Base-by-base conservation (phyloP, 176 grass and related monocot species). In the Musa itinerans region DNA sequence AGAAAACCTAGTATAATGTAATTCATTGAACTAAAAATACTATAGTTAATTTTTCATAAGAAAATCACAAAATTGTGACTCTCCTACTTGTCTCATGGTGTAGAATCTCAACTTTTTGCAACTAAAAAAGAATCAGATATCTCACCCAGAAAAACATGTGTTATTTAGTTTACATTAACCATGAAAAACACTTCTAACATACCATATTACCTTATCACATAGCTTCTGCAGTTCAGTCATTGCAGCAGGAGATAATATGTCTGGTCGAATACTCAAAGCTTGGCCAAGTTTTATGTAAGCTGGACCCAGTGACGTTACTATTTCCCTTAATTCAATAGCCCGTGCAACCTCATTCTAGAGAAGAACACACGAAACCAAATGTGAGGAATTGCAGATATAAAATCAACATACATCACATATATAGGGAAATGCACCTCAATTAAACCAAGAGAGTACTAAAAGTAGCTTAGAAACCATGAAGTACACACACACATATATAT, bases 221-320 rank as follows among this genome's bases (percentile, higher is more conserved):
- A 98, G 76, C 58, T 98, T 98, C 76, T 98, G 94, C 80, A 98
- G 67, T 61, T 98, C 94, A 1, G 78, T 89, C 94, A 98, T 98
- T 19, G 94, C 94, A 53, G 90, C 82, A 73, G 94, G 94, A 76
- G 94, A 98, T 24, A 98, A 83, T 80, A 98, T 93, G 26, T 98
- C 94, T 21, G 94, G 94, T 15, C 90, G 87, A 77, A 98, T 98
- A 63, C 94, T 98, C 25, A 93, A 73, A 23, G 90, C 94, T 73
- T 98, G 94, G 23, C 94, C 94, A 74, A 98, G 88, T 75, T 98
- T 93, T 61, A 98, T 98, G 56, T 98, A 98, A 19, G 94, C 94
- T 68, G 94, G 94, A 75, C 94, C 94, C 52, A 98, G 13, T 43
- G 94, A 98, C 22, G 94, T 98, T 11, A 98, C 94, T 54, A 98